These are phyloP conservation scores for Trichosporon asahii DNA, from an alignment of 1,284 basidiomycete genomes.

Conservation along the genomic window DNA sequence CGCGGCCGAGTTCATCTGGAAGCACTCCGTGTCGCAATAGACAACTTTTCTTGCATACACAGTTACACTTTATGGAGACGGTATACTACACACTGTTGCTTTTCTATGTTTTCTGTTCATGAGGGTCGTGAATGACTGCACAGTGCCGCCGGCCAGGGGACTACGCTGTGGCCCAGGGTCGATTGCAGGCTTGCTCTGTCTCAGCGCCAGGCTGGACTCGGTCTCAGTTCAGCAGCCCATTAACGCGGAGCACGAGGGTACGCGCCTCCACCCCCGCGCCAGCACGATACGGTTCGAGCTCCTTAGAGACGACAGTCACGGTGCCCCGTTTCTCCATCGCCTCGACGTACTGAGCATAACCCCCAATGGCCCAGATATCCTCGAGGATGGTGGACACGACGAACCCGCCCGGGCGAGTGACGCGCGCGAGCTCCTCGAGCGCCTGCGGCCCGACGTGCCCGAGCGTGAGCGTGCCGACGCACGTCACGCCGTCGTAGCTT, in stretches of 20 bases:
- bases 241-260: constrained; percentile 12
- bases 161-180: too few relatives aligned
- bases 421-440: constrained; percentile 17
- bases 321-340: neutral
- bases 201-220: too few relatives aligned
- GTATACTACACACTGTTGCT: neutral
- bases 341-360: neutral
- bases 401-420: constrained; percentile 8
- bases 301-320: neutral
- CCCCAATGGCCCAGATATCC: constrained; percentile 16
- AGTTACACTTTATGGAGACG: neutral
- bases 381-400: constrained; percentile 17
- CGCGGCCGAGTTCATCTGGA: constrained; percentile 34
- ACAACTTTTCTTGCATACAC: neutral
- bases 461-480: constrained; percentile 21
- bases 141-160: neutral
- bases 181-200: too few relatives aligned
- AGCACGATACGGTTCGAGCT: constrained; percentile 14
- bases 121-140: neutral
- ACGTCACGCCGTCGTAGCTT: constrained; percentile 12
- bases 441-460: constrained; percentile 19
- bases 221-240: neutral
- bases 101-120: neutral
- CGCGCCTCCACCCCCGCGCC: constrained; percentile 11
- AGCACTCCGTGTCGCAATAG: neutral